A percentile compares a stretch with the other conserved stretches of the same genome.
These are phyloP conservation scores for Phytophthora aleatoria DNA, from an alignment of 352 stramenopile genomes.

Conservation along the genomic window DNA sequence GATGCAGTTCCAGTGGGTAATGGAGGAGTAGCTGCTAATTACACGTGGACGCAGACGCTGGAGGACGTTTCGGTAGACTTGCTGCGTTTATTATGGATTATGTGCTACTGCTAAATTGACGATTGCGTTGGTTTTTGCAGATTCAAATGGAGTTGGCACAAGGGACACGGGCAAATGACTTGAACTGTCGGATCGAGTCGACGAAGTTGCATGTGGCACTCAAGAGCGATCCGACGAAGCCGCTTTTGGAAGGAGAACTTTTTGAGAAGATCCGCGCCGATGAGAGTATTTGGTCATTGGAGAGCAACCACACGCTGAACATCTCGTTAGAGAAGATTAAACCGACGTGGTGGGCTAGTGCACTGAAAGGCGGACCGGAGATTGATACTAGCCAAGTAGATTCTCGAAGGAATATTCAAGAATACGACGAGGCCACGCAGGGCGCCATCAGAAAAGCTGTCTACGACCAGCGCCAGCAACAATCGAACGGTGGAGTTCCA, in stretches of 20 bases:
- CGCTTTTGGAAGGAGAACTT: constrained; percentile 86
- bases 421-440: constrained; percentile 97
- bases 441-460: constrained; percentile 99
- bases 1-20: constrained; percentile 89
- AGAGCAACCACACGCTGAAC: constrained; percentile 62
- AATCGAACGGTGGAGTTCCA: constrained; percentile 85
- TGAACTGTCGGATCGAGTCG: constrained; percentile 91
- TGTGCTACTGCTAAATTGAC: background rate
- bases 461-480: constrained; percentile 93
- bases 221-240: constrained; percentile 40
- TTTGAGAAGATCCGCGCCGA: constrained; percentile 95
- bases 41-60: constrained; percentile 98
- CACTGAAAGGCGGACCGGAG: constrained; percentile 90
- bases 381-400: constrained; percentile 98
- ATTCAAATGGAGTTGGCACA: constrained; percentile 88
- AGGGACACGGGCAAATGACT: constrained; percentile 89
- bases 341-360: constrained; percentile 98
- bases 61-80: constrained; percentile 90
- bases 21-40: constrained; percentile 85
- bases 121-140: constrained; percentile 30
- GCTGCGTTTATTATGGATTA: background rate
- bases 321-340: constrained; percentile 97
- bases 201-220: constrained; percentile 86
- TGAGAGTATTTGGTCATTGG: constrained; percentile 98
- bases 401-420: constrained; percentile 95